Conservation (phyloP, 78 protist genomes). For the Thecamonas trahens region DNA sequence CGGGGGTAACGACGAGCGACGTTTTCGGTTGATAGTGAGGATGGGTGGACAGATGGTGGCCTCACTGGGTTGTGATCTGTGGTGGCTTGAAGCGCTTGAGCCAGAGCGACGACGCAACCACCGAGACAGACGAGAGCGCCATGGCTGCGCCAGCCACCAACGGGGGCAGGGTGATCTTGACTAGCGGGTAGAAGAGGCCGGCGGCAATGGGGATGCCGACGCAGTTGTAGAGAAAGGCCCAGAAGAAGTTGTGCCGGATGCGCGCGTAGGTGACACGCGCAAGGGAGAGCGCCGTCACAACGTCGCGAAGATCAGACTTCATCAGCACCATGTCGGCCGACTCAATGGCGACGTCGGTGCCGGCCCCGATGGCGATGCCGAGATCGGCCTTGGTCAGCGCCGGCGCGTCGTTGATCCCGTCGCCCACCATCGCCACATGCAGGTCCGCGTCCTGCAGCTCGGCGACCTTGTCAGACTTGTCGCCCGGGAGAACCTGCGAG, state of each 20-base stretch:
- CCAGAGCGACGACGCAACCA: conserved; percentile 67
- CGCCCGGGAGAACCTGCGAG: conserved; percentile 75
- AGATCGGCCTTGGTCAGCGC: conserved; percentile 53
- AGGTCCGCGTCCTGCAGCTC: conserved; percentile 63
- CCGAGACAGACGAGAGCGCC: conserved; percentile 84
- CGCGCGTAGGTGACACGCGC: conserved; percentile 2
- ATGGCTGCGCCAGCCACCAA: conserved; percentile 81
- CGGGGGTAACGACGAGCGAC: too few relatives aligned
- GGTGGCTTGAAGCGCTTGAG: conserved; percentile 49
- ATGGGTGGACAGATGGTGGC: too few relatives aligned
- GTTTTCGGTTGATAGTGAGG: too few relatives aligned
- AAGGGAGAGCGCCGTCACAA: conserved; percentile 18
- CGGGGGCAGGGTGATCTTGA: conserved; percentile 66
- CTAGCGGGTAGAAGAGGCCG: conserved; percentile 58
- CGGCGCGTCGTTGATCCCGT: conserved; percentile 88
- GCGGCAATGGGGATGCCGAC: conserved; percentile 52
- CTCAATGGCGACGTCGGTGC: conserved; percentile 59
- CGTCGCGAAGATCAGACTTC: conserved; percentile 15
- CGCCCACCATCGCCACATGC: conserved; percentile 89
- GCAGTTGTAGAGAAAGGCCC: conserved; percentile 60
- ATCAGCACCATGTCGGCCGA: conserved; percentile 56
- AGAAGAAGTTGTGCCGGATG: conserved; percentile 40
- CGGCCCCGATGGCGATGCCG: conserved; percentile 64
- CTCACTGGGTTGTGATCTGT: too few relatives aligned
- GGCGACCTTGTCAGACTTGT: conserved; percentile 58